phyloP scores from a whole-genome alignment of 176 grass and related monocot species.

The bread wheat (Triticum aestivum) region IWGSC_CS_RefSeq_v2.1 NC_057802.1:106390478-106390977 shows the following conservation, averaged over 20 bases:
- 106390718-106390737: constrained; percentile 72
- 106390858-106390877: background rate
- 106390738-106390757: constrained; percentile 71
- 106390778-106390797: constrained; percentile 53
- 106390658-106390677: constrained; percentile 43
- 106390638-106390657: background rate
- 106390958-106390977: constrained; percentile 34
- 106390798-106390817: constrained; percentile 54
- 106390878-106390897: constrained; percentile 58
- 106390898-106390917: constrained; percentile 53
- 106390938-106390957: constrained; percentile 40
- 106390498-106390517: constrained; percentile 78
- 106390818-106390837: constrained; percentile 16
- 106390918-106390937: constrained; percentile 26
- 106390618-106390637: background rate
- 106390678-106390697: constrained; percentile 47
- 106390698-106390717: constrained; percentile 51
- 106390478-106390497: constrained; percentile 70
- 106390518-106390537: constrained; percentile 51
- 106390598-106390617: background rate
- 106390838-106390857: constrained; percentile 59
- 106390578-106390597: constrained; percentile 2
- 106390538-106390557: constrained; percentile 70
- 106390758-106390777: constrained; percentile 46
- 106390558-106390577: constrained; percentile 77